Percentiles rank a stretch among this genome's conserved stretches.
Conservation (phyloP, 805 yeast genomes). For the Naumovozyma castellii region DNA sequence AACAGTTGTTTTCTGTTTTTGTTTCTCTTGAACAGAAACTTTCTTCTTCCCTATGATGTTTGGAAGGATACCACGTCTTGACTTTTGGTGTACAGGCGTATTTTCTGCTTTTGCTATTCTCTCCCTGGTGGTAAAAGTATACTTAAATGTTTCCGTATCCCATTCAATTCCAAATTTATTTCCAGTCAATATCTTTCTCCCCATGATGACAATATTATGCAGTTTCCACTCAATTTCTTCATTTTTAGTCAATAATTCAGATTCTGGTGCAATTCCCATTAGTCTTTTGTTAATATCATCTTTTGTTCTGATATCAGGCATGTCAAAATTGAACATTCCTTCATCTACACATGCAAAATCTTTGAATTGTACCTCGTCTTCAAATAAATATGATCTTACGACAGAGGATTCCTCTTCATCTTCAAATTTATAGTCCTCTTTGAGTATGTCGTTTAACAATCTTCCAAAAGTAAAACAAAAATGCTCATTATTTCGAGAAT, state of each 20-base stretch:
- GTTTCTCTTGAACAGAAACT: background rate
- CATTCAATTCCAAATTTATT: slow-evolving; percentile 16
- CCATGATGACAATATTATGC: slow-evolving; percentile 10
- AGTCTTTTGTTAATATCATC: slow-evolving; percentile 13
- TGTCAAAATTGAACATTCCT: slow-evolving; percentile 54
- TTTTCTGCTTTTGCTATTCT: background rate
- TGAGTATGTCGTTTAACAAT: slow-evolving; percentile 25
- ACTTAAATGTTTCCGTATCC: slow-evolving; percentile 4
- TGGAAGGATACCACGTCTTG: background rate
- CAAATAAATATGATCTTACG: slow-evolving; percentile 43
- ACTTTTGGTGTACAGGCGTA: background rate
- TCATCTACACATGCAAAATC: slow-evolving; percentile 50
- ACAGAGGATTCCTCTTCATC: slow-evolving; percentile 29
- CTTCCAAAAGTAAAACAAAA: slow-evolving; percentile 28
- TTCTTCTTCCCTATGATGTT: background rate
- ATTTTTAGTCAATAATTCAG: slow-evolving; percentile 4
- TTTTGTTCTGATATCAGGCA: slow-evolving; percentile 21
- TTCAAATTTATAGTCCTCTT: slow-evolving; percentile 2
- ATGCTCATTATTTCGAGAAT: slow-evolving; percentile 25
- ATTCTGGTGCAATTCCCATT: slow-evolving; percentile 10
- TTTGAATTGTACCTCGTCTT: slow-evolving; percentile 54
- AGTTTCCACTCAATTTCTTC: slow-evolving; percentile 11
- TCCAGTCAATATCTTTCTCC: slow-evolving; percentile 11
- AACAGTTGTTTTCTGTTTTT: background rate
- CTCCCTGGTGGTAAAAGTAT: background rate